Conservation (phyloP, 352 stramenopile species). For the Phytophthora macrochlamydospora region DNA sequence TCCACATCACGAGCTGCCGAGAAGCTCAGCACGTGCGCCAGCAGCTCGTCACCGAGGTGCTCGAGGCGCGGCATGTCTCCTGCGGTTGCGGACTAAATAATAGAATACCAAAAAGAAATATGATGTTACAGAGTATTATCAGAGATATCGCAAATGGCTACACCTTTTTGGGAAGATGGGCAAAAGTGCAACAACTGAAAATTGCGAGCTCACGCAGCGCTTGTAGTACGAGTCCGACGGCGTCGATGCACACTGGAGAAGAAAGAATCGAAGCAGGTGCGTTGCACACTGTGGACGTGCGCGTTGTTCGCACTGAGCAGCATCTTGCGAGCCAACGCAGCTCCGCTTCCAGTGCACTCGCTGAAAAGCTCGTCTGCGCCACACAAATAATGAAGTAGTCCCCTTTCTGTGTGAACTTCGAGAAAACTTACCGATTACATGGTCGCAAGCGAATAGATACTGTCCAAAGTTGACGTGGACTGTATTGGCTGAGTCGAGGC, state of each 20-base stretch:
- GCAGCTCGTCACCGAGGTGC: conserved; percentile 57
- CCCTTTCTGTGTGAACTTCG: conserved; percentile 1
- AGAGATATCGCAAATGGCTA: conserved; percentile 16
- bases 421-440: conserved; percentile 28
- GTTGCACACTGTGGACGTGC: conserved; percentile 6
- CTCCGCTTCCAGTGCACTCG: conserved; percentile 31
- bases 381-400: neutral
- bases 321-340: conserved; percentile 19
- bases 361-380: conserved; percentile 54
- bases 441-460: conserved; percentile 59
- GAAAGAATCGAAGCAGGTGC: conserved; percentile 32
- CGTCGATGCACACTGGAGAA: conserved; percentile 26
- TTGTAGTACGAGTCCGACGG: too few relatives aligned
- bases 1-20: conserved; percentile 58
- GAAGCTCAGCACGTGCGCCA: conserved; percentile 53
- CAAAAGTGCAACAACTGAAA: neutral
- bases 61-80: conserved; percentile 17
- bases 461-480: conserved; percentile 85
- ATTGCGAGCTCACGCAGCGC: too few relatives aligned
- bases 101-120: too few relatives aligned
- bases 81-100: too few relatives aligned
- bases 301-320: conserved; percentile 18
- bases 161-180: neutral
- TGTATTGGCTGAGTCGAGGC: conserved; percentile 67
- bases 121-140: conserved; percentile 1